Conservation (phyloP, 148 eudicot species). For the Rheum nobile region DNA sequence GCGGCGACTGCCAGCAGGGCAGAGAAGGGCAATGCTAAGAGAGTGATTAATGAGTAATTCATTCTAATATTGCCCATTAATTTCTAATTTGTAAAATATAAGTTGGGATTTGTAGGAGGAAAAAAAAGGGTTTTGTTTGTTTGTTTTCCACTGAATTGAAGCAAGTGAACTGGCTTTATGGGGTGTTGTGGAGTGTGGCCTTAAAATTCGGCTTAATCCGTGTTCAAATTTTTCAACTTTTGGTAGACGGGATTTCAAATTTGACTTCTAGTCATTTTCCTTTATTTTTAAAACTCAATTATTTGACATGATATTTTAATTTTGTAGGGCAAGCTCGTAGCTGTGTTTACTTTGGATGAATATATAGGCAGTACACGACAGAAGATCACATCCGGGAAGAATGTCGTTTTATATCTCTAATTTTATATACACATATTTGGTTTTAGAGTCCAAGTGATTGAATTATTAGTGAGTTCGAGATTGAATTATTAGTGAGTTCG, state of each 20-base stretch:
- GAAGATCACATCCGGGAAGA: too few relatives aligned
- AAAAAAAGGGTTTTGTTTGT: neutral
- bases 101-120: neutral
- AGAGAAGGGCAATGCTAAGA: neutral
- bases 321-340: neutral
- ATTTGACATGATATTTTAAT: too few relatives aligned
- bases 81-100: neutral
- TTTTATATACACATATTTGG: too few relatives aligned
- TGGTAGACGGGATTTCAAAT: neutral
- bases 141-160: neutral
- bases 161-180: neutral
- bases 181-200: neutral
- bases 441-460: too few relatives aligned
- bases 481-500: too few relatives aligned
- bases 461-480: too few relatives aligned
- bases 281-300: too few relatives aligned
- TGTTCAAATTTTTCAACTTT: neutral
- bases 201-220: slow-evolving; percentile 2
- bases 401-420: too few relatives aligned
- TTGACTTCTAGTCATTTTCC: neutral
- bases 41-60: neutral
- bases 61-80: neutral
- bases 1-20: neutral
- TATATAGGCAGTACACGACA: too few relatives aligned
- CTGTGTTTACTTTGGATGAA: neutral